Percentiles rank a stretch among this genome's conserved stretches.
Conservation (phyloP, 2,329 filamentous ascomycete genomes). For the Grosmannia huntii region DNA sequence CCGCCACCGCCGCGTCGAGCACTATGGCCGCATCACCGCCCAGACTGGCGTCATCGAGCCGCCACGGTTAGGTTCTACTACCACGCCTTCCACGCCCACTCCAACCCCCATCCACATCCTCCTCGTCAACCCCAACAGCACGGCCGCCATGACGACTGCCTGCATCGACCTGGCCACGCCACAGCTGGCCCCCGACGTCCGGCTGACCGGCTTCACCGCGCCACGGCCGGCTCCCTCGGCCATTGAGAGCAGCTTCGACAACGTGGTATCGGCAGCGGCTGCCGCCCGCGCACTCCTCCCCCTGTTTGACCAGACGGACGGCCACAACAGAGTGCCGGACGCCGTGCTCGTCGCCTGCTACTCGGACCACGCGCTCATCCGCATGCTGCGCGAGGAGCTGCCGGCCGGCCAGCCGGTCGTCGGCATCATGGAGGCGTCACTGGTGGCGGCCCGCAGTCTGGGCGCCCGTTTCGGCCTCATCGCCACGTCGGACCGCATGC, state of each 20-base stretch:
- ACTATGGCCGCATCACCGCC: slow-evolving; percentile 24
- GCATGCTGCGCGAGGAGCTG: too few species aligned
- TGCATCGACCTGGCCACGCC: slow-evolving; percentile 8
- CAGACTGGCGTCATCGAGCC: slow-evolving; percentile 14
- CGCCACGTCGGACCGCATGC: too few species aligned
- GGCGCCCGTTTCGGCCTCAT: too few species aligned
- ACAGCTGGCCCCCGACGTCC: slow-evolving; percentile 10
- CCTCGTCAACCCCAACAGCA: too few species aligned
- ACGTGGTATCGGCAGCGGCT: slow-evolving; percentile 12
- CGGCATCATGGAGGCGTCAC: too few species aligned
- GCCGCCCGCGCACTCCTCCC: slow-evolving; percentile 11
- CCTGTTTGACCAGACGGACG: slow-evolving; percentile 8
- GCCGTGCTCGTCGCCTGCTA: too few species aligned
- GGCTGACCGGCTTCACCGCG: slow-evolving; percentile 11
- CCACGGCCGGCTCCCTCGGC: slow-evolving; percentile 9
- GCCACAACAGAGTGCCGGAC: too few species aligned
- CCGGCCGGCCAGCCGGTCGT: too few species aligned
- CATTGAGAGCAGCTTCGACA: slow-evolving; percentile 12
- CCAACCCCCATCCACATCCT: too few species aligned
- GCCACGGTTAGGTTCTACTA: slow-evolving; percentile 1
- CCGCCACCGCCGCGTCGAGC: slow-evolving; percentile 12
- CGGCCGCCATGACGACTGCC: slow-evolving; percentile 9
- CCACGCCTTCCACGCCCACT: too few species aligned
- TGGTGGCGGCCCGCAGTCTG: too few species aligned
- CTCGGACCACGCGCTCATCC: too few species aligned